Percentiles rank a stretch among this genome's conserved stretches.
Conservation (phyloP, 371 early-diverging fungal species). For the Nosema granulosis region DNA sequence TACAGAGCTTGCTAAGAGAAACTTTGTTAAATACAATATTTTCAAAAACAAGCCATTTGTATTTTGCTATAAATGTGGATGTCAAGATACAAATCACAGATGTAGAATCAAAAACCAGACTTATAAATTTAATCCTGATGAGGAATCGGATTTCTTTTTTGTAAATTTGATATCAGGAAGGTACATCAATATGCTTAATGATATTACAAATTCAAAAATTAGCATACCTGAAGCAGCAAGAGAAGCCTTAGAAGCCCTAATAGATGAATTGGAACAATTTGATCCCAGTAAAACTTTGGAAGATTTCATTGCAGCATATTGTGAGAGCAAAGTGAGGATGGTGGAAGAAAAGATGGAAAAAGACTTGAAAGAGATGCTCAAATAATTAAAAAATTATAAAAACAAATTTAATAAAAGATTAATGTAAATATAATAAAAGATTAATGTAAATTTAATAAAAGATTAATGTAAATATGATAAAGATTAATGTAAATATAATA, state of each 20-base stretch:
- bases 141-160: constrained; percentile 22
- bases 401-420: background rate
- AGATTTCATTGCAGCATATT: constrained; percentile 14
- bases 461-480: constrained; percentile 16
- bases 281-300: background rate
- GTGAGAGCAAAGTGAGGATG: background rate
- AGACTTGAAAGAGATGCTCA: constrained; percentile 13
- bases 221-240: background rate
- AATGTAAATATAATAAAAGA: background rate
- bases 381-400: background rate
- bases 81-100: constrained; percentile 7
- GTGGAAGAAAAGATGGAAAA: background rate
- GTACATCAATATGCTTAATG: constrained; percentile 14
- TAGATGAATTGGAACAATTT: background rate
- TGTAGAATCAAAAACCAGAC: constrained; percentile 10
- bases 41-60: constrained; percentile 9
- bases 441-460: background rate
- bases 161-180: constrained; percentile 24
- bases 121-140: constrained; percentile 7
- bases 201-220: background rate
- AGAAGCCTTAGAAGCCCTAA: background rate
- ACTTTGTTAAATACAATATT: constrained; percentile 41
- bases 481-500: no score
- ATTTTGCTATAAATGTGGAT: constrained; percentile 50
- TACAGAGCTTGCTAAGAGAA: constrained; percentile 1